phyloP scores from a whole-genome alignment of 176 grass and related monocot species.

The Eleusine indica region DNA sequence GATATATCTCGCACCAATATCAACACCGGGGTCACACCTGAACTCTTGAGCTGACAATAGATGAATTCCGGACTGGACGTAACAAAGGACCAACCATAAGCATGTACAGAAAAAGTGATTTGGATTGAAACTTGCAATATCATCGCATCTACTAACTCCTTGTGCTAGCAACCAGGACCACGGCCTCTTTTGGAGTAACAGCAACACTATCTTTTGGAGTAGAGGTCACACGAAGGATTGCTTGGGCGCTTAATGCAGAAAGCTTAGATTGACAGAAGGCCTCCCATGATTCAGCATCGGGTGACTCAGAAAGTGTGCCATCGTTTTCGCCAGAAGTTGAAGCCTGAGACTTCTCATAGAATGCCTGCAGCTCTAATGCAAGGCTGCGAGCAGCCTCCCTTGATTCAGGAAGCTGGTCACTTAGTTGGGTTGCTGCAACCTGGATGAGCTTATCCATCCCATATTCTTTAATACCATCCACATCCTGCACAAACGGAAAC shows the following conservation, averaged over 20 bases:
- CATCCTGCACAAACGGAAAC: slow-evolving; percentile 30
- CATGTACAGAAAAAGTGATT: slow-evolving; percentile 58
- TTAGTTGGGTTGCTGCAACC: slow-evolving; percentile 88
- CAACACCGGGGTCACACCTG: slow-evolving; percentile 40
- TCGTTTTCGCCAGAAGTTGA: slow-evolving; percentile 43
- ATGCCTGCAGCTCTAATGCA: slow-evolving; percentile 67
- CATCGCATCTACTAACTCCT: slow-evolving; percentile 31
- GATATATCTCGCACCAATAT: slow-evolving; percentile 51
- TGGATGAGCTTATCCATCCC: slow-evolving; percentile 84
- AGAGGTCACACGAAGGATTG: slow-evolving; percentile 81
- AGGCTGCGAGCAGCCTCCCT: slow-evolving; percentile 95
- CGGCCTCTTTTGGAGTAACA: slow-evolving; percentile 61
- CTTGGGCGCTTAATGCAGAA: slow-evolving; percentile 66
- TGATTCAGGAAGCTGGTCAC: slow-evolving; percentile 96
- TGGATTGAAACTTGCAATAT: slow-evolving; percentile 19
- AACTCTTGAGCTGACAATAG: slow-evolving; percentile 17
- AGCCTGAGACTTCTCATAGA: slow-evolving; percentile 60
- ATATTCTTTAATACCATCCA: slow-evolving; percentile 64
- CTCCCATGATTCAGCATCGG: slow-evolving; percentile 74
- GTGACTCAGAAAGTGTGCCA: slow-evolving; percentile 2
- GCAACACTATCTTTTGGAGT: slow-evolving; percentile 54
- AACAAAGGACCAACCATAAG: slow-evolving; percentile 34
- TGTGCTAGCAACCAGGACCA: slow-evolving; percentile 51
- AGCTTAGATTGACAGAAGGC: slow-evolving; percentile 84
- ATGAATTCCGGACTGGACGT: slow-evolving; percentile 11